Evolutionary conservation across 768 basidiomycete genomes (phyloP).

Genomic region (Mycena chlorophos): DNA sequence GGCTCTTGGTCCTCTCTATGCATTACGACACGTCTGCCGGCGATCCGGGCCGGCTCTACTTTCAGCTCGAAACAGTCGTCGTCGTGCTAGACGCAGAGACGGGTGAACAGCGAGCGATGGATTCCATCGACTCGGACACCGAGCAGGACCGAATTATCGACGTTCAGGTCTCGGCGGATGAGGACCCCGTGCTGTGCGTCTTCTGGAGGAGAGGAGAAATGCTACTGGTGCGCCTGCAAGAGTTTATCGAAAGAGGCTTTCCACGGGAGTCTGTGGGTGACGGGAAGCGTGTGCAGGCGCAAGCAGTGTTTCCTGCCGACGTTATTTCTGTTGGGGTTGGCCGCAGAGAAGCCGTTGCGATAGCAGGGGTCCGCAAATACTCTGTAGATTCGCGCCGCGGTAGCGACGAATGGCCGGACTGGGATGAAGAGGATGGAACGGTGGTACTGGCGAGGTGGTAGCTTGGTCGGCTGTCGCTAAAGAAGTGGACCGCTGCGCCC

Average conservation of each 20-base stretch:
- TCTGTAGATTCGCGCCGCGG: too few relatives aligned
- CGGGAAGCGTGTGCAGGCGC: too few relatives aligned
- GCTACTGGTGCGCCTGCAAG: constrained; percentile 4
- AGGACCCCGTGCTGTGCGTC: constrained; percentile 3
- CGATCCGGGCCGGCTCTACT: constrained; percentile 10
- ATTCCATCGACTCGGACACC: constrained; percentile 10
- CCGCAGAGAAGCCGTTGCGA: too few relatives aligned
- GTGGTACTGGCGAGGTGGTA: too few relatives aligned
- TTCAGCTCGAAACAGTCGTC: constrained; percentile 9
- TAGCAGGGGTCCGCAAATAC: too few relatives aligned
- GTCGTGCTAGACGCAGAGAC: constrained; percentile 13
- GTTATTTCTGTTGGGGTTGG: too few relatives aligned
- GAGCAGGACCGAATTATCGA: constrained; percentile 6
- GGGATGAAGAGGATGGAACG: too few relatives aligned
- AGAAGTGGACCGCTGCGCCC: too few relatives aligned
- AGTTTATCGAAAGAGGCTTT: constrained; percentile 9
- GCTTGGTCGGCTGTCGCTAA: too few relatives aligned
- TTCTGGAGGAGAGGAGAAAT: constrained; percentile 8
- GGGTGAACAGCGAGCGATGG: constrained; percentile 12
- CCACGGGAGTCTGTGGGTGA: too few relatives aligned
- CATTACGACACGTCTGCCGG: constrained; percentile 6
- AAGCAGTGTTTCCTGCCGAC: too few relatives aligned
- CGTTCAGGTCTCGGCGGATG: constrained; percentile 8
- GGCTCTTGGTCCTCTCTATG: constrained; percentile 7
- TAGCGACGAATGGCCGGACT: too few relatives aligned